Evolutionary conservation across 148 eudicot species (phyloP).

Genomic region (Rhododendron kiyosumense): DNA sequence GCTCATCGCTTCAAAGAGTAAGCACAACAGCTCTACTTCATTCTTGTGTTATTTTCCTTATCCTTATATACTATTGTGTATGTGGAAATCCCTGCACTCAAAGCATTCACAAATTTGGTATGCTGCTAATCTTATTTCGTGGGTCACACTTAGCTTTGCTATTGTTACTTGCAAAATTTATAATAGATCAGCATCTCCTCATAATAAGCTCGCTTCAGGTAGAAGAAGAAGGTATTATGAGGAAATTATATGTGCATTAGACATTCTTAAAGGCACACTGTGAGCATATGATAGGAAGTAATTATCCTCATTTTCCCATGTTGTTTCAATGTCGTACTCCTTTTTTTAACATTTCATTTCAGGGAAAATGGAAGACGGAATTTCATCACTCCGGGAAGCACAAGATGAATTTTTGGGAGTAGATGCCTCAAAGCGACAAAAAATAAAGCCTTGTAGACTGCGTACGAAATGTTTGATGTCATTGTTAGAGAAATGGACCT

Average conservation of each 20-base stretch:
- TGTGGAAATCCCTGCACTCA: neutral
- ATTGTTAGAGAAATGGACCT: neutral
- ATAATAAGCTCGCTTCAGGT: neutral
- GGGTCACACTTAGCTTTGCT: neutral
- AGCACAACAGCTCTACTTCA: neutral
- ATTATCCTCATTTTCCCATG: neutral
- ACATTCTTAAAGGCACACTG: neutral
- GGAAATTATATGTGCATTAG: neutral
- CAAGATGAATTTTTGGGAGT: conserved; percentile 16
- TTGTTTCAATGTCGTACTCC: neutral
- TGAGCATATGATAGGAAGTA: neutral
- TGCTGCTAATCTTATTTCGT: neutral
- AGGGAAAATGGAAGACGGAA: conserved; percentile 34
- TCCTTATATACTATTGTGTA: neutral
- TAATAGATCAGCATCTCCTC: neutral
- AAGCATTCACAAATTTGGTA: neutral
- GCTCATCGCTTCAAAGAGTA: neutral
- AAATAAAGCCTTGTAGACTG: conserved; percentile 35
- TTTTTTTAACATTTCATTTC: neutral
- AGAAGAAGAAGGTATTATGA: too few relatives aligned
- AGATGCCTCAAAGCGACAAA: conserved; percentile 18
- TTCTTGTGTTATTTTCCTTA: neutral
- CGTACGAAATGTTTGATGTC: conserved; percentile 38
- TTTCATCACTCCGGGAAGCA: conserved; percentile 23
- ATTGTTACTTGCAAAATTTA: neutral